phyloP scores from a whole-genome alignment of 441 rosid genomes.

The Jatropha multifida region DNA sequence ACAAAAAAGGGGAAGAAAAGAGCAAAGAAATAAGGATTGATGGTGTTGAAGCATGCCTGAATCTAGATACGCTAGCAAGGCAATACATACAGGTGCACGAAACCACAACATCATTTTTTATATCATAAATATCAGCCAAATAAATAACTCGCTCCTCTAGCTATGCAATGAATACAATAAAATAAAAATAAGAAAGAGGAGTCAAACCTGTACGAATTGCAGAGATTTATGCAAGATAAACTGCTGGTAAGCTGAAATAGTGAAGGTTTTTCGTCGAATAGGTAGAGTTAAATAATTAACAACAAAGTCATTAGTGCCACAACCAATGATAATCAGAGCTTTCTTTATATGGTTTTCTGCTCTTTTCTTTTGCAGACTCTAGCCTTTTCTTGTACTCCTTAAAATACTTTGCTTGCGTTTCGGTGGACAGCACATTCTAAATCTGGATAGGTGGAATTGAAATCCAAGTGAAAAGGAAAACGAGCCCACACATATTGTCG shows the following conservation, averaged over 20 bases:
- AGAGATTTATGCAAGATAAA: slow-evolving; percentile 44
- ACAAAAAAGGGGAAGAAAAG: too few relatives aligned
- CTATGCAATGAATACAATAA: too few relatives aligned
- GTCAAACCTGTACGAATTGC: slow-evolving; percentile 52
- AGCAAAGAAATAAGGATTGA: too few relatives aligned
- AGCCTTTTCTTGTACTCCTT: slow-evolving; percentile 61
- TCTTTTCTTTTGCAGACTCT: slow-evolving; percentile 30
- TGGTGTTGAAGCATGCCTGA: too few relatives aligned
- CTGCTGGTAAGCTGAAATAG: slow-evolving; percentile 49
- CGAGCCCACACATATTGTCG: too few relatives aligned
- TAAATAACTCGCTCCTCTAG: too few relatives aligned
- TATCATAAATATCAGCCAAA: too few relatives aligned
- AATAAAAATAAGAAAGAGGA: background rate
- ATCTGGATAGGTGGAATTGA: too few relatives aligned
- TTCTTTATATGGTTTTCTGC: slow-evolving; percentile 47
- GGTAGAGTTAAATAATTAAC: slow-evolving; percentile 63
- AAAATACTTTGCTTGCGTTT: slow-evolving; percentile 60
- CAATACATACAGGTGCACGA: too few relatives aligned
- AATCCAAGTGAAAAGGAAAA: too few relatives aligned
- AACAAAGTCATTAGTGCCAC: slow-evolving; percentile 82
- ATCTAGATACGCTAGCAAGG: too few relatives aligned
- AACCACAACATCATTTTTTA: too few relatives aligned
- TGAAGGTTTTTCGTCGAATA: slow-evolving; percentile 44
- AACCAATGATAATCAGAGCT: slow-evolving; percentile 51
- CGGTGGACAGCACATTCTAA: slow-evolving; percentile 57